A percentile compares a stretch with the other conserved stretches of the same genome.
Evolutionary conservation across 179 eudicot genomes (phyloP).

Genomic region (Silene noctiflora): DNA sequence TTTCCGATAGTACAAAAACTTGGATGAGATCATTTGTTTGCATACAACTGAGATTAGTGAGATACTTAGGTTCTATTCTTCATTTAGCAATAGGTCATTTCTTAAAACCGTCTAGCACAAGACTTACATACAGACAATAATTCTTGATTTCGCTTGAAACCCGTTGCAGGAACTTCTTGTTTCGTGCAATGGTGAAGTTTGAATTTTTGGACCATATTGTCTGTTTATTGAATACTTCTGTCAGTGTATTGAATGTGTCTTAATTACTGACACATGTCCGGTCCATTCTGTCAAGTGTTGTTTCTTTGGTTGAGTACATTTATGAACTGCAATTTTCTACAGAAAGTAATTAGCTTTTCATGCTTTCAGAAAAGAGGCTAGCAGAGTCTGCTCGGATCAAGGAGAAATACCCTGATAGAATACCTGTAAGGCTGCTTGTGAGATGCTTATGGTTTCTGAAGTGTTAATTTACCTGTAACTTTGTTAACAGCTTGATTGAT

Average conservation of each 20-base stretch:
- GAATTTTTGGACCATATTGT: neutral
- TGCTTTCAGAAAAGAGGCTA: slow-evolving; percentile 32
- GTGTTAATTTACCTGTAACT: neutral
- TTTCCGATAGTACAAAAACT: too few relatives aligned
- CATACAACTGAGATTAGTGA: too few relatives aligned
- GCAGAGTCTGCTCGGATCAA: slow-evolving; percentile 33
- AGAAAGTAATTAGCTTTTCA: slow-evolving; percentile 7
- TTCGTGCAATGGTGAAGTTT: neutral
- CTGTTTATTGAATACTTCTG: neutral
- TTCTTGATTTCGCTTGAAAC: slow-evolving; percentile 4
- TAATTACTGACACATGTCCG: neutral
- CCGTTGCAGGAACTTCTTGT: slow-evolving; percentile 1
- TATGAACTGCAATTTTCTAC: too few relatives aligned
- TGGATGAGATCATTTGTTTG: too few relatives aligned
- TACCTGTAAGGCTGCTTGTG: slow-evolving; percentile 30
- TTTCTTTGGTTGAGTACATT: too few relatives aligned
- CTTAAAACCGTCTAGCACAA: neutral
- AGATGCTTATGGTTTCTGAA: neutral
- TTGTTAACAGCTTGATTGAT: neutral
- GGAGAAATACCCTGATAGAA: slow-evolving; percentile 37
- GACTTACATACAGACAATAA: neutral
- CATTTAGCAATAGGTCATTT: too few relatives aligned
- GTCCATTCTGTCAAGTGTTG: neutral
- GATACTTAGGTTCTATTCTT: too few relatives aligned
- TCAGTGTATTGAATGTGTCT: slow-evolving; percentile 3